Evolutionary conservation across 306 rosid genomes (phyloP), one percentile per base, ranked within the genome.

Genomic region (Phaseolus lunatus): DNA sequence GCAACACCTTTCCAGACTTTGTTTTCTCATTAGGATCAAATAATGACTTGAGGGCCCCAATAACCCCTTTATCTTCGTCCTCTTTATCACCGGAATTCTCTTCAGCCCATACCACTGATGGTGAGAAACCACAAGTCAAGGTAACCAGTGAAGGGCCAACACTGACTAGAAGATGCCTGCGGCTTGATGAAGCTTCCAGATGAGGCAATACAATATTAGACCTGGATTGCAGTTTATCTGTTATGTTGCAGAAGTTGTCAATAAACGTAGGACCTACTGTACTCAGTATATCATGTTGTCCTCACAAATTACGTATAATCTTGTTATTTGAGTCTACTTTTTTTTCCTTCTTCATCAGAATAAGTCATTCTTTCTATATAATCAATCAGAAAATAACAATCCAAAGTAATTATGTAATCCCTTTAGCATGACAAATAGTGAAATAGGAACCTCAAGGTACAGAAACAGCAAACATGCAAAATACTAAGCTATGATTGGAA

Each of bases 1-100:
- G 96, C 77, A 95, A 86, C 74, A 87, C 87, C 81, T 84, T 95
- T 45, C 99, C 99, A 0, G 87, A 83, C 85, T 89, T 89, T 0
- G 97, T 89, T 81, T 76, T 86, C 61, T 90, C 92, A 50, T 87
- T 87, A 24, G 96, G 89, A 61, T 90, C 97, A 75, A 92, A 83
- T 54, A 95, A 82, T 10, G 97, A 83, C 72, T 84, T 80, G n/a
- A 92, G 39, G 23, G 90, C 83, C 49, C 92, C 97, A n/a, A 89
- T 10, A 31, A 94, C 59, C 67, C 96, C 91, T 52, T 58, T 69
- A 26, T 85, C 91, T 26, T 80, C 87, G 49, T 89, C 91, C 66
- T 88, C 87, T 73, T 82, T 70, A 15, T 80, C 78, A 20, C 44
- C 67, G 16, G 84, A 69, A 62, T 74, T 81, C 16, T 88, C 93